A percentile compares a stretch with the other conserved stretches of the same genome.
These are phyloP conservation scores for Entomortierella chlamydospora DNA, from an alignment of 192 early-diverging fungal genomes.

Conservation along the genomic window DNA sequence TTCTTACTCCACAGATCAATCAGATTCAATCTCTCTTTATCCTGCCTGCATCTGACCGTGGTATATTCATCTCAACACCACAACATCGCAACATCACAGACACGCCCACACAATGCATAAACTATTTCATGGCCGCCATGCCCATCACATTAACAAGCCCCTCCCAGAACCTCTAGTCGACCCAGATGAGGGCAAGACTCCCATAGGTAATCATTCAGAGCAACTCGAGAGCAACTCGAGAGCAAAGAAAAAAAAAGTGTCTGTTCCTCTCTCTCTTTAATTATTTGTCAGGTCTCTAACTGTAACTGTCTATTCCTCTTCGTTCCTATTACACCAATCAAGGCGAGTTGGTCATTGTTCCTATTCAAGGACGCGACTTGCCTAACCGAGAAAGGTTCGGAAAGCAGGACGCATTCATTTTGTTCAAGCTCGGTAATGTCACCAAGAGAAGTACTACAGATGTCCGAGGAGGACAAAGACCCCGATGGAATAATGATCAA, in stretches of 20 bases:
- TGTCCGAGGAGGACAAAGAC: constrained; percentile 67
- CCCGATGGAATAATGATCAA: constrained; percentile 68
- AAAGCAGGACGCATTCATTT: constrained; percentile 66
- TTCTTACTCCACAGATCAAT: no score
- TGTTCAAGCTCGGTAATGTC: constrained; percentile 61
- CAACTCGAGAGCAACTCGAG: no score
- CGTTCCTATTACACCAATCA: neutral
- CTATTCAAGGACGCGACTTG: constrained; percentile 52
- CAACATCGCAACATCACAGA: neutral
- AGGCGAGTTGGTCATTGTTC: constrained; percentile 46
- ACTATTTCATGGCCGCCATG: constrained; percentile 26
- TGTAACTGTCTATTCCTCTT: neutral
- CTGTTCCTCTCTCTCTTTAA: no score
- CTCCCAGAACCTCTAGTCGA: constrained; percentile 50
- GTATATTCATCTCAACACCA: neutral
- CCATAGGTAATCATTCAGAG: constrained; percentile 37
- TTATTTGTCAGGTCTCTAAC: no score
- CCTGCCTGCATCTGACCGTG: no score
- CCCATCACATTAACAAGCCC: constrained; percentile 37
- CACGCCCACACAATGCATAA: constrained; percentile 28
- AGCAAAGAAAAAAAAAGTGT: no score
- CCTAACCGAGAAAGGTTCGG: constrained; percentile 55
- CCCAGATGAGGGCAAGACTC: constrained; percentile 51
- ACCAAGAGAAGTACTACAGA: constrained; percentile 60
- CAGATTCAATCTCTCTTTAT: no score